These are phyloP conservation scores for Backusella morwellensis DNA, from an alignment of 192 early-diverging fungal genomes.

Conservation along the genomic window DNA sequence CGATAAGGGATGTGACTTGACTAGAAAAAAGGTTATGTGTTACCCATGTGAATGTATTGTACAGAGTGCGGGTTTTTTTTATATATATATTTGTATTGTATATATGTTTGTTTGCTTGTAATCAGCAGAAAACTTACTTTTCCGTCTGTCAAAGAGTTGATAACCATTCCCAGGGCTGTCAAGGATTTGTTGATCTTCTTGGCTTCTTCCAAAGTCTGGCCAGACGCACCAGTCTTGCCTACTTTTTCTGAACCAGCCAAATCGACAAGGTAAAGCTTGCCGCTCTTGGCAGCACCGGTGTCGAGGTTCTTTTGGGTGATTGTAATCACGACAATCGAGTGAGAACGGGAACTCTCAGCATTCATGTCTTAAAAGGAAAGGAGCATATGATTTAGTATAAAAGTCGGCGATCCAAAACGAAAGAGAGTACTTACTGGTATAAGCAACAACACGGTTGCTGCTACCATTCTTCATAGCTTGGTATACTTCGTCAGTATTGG, in stretches of 20 bases:
- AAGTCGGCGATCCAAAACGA: not conserved
- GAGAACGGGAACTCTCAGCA: slow-evolving; percentile 94
- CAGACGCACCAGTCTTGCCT: slow-evolving; percentile 96
- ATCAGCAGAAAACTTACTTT: slow-evolving; percentile 55
- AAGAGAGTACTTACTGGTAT: slow-evolving; percentile 67
- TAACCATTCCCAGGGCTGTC: slow-evolving; percentile 98
- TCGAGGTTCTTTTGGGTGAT: slow-evolving; percentile 92
- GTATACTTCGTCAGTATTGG: slow-evolving; percentile 92
- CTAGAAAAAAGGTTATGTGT: slow-evolving; percentile 33
- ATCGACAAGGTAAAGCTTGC: slow-evolving; percentile 95
- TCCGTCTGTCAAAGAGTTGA: slow-evolving; percentile 97
- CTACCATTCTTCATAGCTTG: slow-evolving; percentile 96
- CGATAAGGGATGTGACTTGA: slow-evolving; percentile 98
- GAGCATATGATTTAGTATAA: not conserved
- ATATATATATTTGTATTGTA: not conserved
- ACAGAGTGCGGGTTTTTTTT: not conserved
- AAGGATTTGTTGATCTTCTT: slow-evolving; percentile 99
- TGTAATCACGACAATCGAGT: slow-evolving; percentile 97
- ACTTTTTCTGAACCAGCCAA: slow-evolving; percentile 99
- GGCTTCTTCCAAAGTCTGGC: slow-evolving; percentile 97
- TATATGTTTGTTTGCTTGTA: not conserved
- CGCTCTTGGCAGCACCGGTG: slow-evolving; percentile 86
- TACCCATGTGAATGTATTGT: slow-evolving; percentile 4
- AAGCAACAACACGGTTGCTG: slow-evolving; percentile 83
- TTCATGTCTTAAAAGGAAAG: slow-evolving; percentile 81